Conservation (phyloP, 257 asterid species). For the Solanum arcanum region DNA sequence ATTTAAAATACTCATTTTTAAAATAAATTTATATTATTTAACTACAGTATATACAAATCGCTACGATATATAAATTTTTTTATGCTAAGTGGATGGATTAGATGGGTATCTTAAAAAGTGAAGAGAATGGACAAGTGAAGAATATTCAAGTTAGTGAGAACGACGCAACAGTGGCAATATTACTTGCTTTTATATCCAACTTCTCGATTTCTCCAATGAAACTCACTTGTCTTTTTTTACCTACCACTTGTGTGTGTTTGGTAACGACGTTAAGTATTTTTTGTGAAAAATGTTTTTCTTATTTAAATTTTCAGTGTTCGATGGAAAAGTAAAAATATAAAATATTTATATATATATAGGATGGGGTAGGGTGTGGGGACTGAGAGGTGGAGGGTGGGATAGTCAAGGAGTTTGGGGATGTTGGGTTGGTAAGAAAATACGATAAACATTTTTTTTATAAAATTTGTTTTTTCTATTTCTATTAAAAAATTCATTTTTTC, state of each 20-base stretch:
- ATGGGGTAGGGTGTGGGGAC: not conserved
- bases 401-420: not conserved
- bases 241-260: not conserved
- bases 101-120: not conserved
- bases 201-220: conserved; percentile 32
- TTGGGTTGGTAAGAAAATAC: not conserved
- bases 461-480: not conserved
- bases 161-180: not conserved
- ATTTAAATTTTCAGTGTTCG: not conserved
- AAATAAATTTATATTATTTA: too few species aligned
- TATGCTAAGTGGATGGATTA: not conserved
- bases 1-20: too few species aligned
- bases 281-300: not conserved
- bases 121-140: not conserved
- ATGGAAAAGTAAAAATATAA: too few species aligned
- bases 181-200: conserved; percentile 2
- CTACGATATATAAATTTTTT: too few species aligned
- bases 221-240: conserved; percentile 12
- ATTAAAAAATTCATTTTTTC: too few species aligned
- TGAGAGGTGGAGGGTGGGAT: not conserved
- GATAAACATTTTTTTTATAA: too few species aligned
- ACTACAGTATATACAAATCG: not conserved
- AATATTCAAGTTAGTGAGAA: not conserved
- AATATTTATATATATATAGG: not conserved
- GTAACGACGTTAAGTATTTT: too few species aligned